phyloP scores from a whole-genome alignment of 345 rosid genomes.

The Clausena lansium region DNA sequence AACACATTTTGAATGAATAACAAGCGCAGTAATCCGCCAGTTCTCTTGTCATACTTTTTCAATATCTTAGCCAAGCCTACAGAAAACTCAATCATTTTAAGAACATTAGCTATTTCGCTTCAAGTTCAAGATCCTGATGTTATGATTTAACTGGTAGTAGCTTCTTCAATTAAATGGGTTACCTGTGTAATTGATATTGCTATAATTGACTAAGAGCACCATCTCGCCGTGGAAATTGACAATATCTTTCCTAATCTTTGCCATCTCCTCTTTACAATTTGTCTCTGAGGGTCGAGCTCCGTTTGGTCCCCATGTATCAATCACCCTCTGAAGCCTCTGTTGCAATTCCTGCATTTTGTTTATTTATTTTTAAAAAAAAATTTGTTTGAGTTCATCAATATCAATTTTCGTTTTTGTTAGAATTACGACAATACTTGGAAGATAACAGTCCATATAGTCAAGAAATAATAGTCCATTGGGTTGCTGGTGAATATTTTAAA shows the following conservation, averaged over 20 bases:
- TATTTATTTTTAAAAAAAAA: neutral
- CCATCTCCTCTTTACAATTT: slow-evolving; percentile 46
- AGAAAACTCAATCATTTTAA: neutral
- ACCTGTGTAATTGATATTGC: slow-evolving; percentile 89
- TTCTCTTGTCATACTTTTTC: slow-evolving; percentile 91
- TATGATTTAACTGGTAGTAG: no score
- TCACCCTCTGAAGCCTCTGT: slow-evolving; percentile 53
- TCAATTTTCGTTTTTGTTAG: neutral
- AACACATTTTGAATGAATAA: slow-evolving; percentile 69
- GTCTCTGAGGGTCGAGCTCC: slow-evolving; percentile 44
- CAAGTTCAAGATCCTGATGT: neutral
- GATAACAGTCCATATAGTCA: neutral
- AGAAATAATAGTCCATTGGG: neutral
- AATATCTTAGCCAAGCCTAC: slow-evolving; percentile 77
- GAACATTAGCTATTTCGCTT: no score
- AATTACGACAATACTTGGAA: neutral
- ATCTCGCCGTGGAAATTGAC: slow-evolving; percentile 92
- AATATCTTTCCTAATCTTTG: slow-evolving; percentile 58
- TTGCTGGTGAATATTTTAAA: neutral
- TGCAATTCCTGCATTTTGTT: slow-evolving; percentile 47
- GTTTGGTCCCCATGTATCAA: slow-evolving; percentile 37
- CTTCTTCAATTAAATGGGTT: neutral
- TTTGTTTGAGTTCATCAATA: neutral
- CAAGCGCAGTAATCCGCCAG: slow-evolving; percentile 51
- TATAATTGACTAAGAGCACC: slow-evolving; percentile 81